Base-by-base conservation (phyloP, 2,329 filamentous ascomycete genomes). In the Rhynchosporium graminicola region DNA sequence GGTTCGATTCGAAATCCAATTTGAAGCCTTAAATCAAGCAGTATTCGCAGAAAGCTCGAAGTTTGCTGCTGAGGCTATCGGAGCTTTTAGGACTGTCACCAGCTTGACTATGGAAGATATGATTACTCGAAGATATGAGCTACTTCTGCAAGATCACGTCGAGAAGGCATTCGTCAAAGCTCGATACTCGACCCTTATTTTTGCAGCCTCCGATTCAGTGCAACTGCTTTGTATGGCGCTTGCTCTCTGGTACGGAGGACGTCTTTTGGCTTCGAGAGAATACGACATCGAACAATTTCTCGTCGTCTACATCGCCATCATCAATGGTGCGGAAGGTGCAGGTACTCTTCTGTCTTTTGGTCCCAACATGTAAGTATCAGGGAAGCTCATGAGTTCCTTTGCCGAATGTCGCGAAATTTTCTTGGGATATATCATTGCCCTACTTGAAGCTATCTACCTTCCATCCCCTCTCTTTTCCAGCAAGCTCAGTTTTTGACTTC, bases 51-150 rank as follows among this genome's bases (percentile, higher is more conserved):
- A 83, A 56, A 87, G 84, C 65, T 84, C 85, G 1, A 82, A 86
- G 67, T 88, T 88, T 65, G 86, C 84, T 2, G 80, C 83, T 0
- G 86, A 89, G 71, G 81, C 84, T 10, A 83, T 88, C 6, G 79
- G 81, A 1, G 85, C 85, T 0, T 63, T 61, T 48, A 58, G 58
- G 31, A 61, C 62, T n/a, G 62, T 64, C 2, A 61, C 55, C 4
- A 43, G 36, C 3, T 74, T 89, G 29, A 86, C 83, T 1, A 81
- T 89, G 72, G 86, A 89, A 69, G 77, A 84, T 58, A 77, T 78
- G 47, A 86, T 89, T 40, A 73, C 78, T 8, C 67, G 76, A 9
- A 76, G 80, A 46, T 87, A 86, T 63, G 72, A 77, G 1, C 67
- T 63, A 0, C 73, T 85, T 3, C 71, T 87, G 1, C 69, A 76